A percentile compares a stretch with the other conserved stretches of the same genome.
These are phyloP conservation scores for Cytospora chrysosperma DNA, from an alignment of 2,329 filamentous ascomycete genomes.

Conservation along the genomic window DNA sequence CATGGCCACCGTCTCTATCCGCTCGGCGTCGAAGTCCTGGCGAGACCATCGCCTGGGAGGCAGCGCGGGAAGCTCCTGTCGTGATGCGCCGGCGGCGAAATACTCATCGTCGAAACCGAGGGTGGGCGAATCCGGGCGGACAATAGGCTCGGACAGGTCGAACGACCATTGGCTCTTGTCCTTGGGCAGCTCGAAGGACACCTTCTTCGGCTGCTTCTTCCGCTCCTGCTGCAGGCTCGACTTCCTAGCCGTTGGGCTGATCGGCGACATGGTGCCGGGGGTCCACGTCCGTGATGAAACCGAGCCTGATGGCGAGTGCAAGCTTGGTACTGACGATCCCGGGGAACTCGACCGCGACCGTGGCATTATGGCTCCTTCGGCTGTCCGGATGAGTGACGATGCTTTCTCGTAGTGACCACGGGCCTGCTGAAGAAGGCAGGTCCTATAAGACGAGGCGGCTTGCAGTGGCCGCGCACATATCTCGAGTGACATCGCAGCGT, in stretches of 20 bases:
- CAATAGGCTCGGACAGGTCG: slow-evolving; percentile 43
- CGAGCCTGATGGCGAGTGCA: slow-evolving; percentile 48
- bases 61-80: slow-evolving; percentile 31
- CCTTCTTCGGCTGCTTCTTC: slow-evolving; percentile 38
- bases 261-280: slow-evolving; percentile 45
- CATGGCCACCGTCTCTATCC: slow-evolving; percentile 20
- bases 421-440: slow-evolving; percentile 50
- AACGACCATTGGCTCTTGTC: slow-evolving; percentile 33
- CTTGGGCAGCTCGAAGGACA: slow-evolving; percentile 44
- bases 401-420: slow-evolving; percentile 52
- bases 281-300: slow-evolving; percentile 44
- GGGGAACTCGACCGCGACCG: slow-evolving; percentile 39
- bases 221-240: slow-evolving; percentile 29
- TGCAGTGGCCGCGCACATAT: slow-evolving; percentile 52
- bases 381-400: slow-evolving; percentile 45
- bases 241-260: slow-evolving; percentile 41
- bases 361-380: slow-evolving; percentile 41
- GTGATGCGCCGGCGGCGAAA: slow-evolving; percentile 29
- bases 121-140: slow-evolving; percentile 60
- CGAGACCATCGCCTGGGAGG: slow-evolving; percentile 24
- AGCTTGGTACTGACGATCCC: slow-evolving; percentile 35
- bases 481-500: slow-evolving; percentile 60
- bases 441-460: slow-evolving; percentile 45
- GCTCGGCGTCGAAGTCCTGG: slow-evolving; percentile 9
- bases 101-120: slow-evolving; percentile 53